Percentiles rank a stretch among this genome's conserved stretches.
Evolutionary conservation across 768 basidiomycete genomes (phyloP).

Genomic region (Lenzites betulinus): DNA sequence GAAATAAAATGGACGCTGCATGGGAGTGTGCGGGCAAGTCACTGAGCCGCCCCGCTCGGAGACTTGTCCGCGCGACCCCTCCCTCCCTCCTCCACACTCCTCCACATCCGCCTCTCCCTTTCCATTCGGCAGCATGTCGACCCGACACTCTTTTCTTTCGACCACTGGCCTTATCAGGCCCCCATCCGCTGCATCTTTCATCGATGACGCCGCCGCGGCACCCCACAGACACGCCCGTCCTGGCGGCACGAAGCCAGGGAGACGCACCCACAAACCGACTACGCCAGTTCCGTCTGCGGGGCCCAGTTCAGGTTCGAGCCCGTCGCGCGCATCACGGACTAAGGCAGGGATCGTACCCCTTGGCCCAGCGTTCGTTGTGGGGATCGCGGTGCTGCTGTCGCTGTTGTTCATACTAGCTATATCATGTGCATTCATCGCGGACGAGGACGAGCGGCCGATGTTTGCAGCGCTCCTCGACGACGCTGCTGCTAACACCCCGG

Average conservation of each 20-base stretch:
- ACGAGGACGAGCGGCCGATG: slow-evolving; percentile 43
- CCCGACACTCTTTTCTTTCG: slow-evolving; percentile 45
- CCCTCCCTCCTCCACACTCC: slow-evolving; percentile 37
- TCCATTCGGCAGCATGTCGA: slow-evolving; percentile 24
- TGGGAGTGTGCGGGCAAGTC: not conserved
- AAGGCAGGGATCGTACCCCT: slow-evolving; percentile 31
- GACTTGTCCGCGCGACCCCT: slow-evolving; percentile 34
- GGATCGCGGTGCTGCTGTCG: slow-evolving; percentile 46
- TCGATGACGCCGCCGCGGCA: slow-evolving; percentile 1
- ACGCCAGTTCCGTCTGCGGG: not conserved
- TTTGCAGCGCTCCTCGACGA: slow-evolving; percentile 44
- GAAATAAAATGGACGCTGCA: not conserved
- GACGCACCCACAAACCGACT: not conserved
- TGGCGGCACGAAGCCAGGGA: slow-evolving; percentile 25
- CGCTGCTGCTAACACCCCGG: slow-evolving; percentile 44
- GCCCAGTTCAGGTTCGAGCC: not conserved
- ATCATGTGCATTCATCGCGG: slow-evolving; percentile 52
- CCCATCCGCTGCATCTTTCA: slow-evolving; percentile 15
- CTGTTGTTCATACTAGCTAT: slow-evolving; percentile 50
- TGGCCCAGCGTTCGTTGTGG: slow-evolving; percentile 30
- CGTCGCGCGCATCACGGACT: not conserved
- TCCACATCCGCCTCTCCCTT: not conserved
- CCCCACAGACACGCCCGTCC: slow-evolving; percentile 17
- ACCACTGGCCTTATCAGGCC: slow-evolving; percentile 34
- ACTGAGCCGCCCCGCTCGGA: slow-evolving; percentile 30